These are phyloP conservation scores for Spinacia oleracea DNA, from an alignment of 179 eudicot genomes.

Conservation along the genomic window DNA sequence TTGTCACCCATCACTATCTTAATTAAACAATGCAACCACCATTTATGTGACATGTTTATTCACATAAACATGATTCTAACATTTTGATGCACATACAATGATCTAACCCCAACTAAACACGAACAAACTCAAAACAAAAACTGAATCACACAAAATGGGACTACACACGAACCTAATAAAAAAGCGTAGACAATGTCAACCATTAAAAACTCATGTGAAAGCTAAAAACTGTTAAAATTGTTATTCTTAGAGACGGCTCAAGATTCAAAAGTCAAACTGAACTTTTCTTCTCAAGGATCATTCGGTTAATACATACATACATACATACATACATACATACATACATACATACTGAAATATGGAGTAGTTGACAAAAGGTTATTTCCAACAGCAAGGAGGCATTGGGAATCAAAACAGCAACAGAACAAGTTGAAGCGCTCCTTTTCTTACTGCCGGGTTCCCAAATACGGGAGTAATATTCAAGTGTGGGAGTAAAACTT, in stretches of 20 bases:
- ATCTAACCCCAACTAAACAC: too few relatives aligned
- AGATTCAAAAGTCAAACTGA: constrained; percentile 18
- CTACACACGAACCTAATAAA: background rate
- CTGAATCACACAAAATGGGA: too few relatives aligned
- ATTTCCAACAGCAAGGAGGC: constrained; percentile 6
- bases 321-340: too few relatives aligned
- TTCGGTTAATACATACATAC: background rate
- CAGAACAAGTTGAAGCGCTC: constrained; percentile 3
- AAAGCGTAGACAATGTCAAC: background rate
- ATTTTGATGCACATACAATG: too few relatives aligned
- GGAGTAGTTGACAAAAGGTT: constrained; percentile 1
- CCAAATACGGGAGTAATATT: too few relatives aligned
- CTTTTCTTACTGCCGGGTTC: constrained; percentile 13
- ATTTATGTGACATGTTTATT: background rate
- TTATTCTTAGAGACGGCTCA: constrained; percentile 7
- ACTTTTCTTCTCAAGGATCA: constrained; percentile 12
- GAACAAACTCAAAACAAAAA: too few relatives aligned
- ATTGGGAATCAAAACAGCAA: constrained; percentile 25
- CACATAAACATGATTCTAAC: too few relatives aligned
- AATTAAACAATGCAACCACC: background rate
- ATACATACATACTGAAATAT: constrained; percentile 19
- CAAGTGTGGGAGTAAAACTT: background rate
- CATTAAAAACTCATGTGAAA: background rate
- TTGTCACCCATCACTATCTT: constrained; percentile 15
- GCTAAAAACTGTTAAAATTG: background rate